Conservation (phyloP, 345 rosid genomes). For the Draba incana region DNA sequence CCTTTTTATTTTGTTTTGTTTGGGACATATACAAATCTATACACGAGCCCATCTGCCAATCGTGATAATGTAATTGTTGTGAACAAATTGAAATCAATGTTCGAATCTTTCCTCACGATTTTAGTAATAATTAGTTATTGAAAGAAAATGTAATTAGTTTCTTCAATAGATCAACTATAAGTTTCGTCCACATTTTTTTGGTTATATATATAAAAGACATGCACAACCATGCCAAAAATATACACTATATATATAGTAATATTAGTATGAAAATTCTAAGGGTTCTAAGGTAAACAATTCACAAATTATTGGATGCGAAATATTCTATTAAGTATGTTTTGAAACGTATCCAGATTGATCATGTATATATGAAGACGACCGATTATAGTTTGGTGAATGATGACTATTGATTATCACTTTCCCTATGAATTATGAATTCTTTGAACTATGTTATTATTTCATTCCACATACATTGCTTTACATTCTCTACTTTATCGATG, state of each 20-base stretch:
- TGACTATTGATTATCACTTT: slow-evolving; percentile 1
- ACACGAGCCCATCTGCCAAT: neutral
- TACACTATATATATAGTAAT: too few species aligned
- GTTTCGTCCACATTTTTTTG: too few species aligned
- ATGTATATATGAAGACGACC: slow-evolving; percentile 21
- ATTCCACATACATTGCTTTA: slow-evolving; percentile 20
- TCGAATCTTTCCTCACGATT: too few species aligned
- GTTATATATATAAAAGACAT: too few species aligned
- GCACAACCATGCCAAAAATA: neutral
- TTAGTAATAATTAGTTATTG: too few species aligned
- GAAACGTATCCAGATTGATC: slow-evolving; percentile 17
- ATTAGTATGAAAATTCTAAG: neutral
- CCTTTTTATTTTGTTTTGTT: neutral
- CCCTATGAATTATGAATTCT: slow-evolving; percentile 38
- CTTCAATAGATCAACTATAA: too few species aligned
- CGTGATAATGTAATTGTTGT: neutral
- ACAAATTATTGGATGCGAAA: slow-evolving; percentile 26
- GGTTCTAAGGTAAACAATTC: slow-evolving; percentile 4
- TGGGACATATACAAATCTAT: neutral
- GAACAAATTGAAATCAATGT: too few species aligned
- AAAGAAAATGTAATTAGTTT: too few species aligned
- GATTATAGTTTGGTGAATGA: slow-evolving; percentile 27
- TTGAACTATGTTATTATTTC: slow-evolving; percentile 29
- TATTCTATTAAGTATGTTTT: neutral
- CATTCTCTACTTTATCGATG: slow-evolving; percentile 10